These are phyloP conservation scores for Harringtonia aguacate DNA, from an alignment of 2,329 filamentous ascomycete species.

Conservation along the genomic window DNA sequence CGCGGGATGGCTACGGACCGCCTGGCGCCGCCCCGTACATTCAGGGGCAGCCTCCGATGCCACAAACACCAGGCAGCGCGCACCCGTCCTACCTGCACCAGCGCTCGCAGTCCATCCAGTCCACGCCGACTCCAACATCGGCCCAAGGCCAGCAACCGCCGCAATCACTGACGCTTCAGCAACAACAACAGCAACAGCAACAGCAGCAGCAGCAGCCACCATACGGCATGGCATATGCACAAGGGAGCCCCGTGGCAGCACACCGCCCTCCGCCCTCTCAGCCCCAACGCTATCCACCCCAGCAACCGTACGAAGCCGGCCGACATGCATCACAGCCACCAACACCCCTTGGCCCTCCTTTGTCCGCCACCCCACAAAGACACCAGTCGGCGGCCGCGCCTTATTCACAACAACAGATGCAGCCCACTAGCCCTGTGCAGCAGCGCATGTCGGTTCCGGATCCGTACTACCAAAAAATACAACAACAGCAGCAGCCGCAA, in stretches of 20 bases:
- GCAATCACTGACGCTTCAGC: neutral
- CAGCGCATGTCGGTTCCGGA: neutral
- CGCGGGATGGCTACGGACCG: constrained; percentile 32
- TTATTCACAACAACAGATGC: neutral
- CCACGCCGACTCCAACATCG: constrained; percentile 50
- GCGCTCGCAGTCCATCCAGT: constrained; percentile 47
- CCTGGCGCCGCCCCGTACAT: constrained; percentile 25
- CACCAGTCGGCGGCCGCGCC: constrained; percentile 10
- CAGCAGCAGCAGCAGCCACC: constrained; percentile 15
- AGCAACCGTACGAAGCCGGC: constrained; percentile 24
- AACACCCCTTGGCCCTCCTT: constrained; percentile 40
- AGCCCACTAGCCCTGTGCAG: neutral
- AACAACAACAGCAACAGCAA: neutral
- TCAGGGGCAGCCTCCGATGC: constrained; percentile 27
- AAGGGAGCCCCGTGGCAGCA: constrained; percentile 40
- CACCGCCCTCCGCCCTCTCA: constrained; percentile 27
- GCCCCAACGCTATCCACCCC: constrained; percentile 13
- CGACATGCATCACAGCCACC: constrained; percentile 42
- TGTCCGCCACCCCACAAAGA: constrained; percentile 27
- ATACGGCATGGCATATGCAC: constrained; percentile 37
- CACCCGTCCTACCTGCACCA: constrained; percentile 27
- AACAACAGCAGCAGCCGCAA: constrained; percentile 10
- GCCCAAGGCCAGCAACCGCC: constrained; percentile 42
- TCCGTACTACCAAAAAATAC: neutral
- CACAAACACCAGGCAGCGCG: constrained; percentile 34